These are phyloP conservation scores for Clavulina sp. DNA, from an alignment of 768 basidiomycete genomes.

Conservation along the genomic window DNA sequence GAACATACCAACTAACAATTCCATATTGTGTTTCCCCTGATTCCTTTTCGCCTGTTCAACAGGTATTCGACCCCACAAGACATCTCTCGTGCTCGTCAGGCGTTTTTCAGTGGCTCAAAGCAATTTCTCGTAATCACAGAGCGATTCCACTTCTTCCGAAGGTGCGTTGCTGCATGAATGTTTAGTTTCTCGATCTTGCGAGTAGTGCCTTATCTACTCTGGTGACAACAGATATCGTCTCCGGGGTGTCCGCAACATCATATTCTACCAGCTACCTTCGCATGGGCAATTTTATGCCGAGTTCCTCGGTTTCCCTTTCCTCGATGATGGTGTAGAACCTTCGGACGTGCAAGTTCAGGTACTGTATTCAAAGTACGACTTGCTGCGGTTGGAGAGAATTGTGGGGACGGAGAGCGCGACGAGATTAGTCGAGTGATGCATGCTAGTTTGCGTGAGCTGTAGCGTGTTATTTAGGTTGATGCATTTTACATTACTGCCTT, in stretches of 20 bases:
- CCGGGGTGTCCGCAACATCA: constrained; percentile 75
- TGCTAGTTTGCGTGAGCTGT: too few species aligned
- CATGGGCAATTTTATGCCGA: constrained; percentile 89
- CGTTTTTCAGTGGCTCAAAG: constrained; percentile 78
- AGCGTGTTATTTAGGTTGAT: too few species aligned
- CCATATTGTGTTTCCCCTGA: background rate
- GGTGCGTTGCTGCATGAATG: constrained; percentile 26
- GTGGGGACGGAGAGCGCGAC: constrained; percentile 35
- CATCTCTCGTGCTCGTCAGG: constrained; percentile 81
- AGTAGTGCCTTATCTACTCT: background rate
- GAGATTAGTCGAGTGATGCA: too few species aligned
- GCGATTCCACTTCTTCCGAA: constrained; percentile 94
- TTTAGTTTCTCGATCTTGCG: background rate
- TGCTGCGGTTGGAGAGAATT: constrained; percentile 74
- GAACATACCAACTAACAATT: background rate
- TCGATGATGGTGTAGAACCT: constrained; percentile 73
- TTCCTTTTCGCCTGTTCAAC: constrained; percentile 2
- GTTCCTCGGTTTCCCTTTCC: constrained; percentile 75
- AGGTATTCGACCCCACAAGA: constrained; percentile 91
- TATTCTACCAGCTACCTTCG: constrained; percentile 86
- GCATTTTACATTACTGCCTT: too few species aligned
- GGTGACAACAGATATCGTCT: constrained; percentile 57
- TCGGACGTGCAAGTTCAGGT: constrained; percentile 70
- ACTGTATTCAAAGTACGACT: constrained; percentile 78
- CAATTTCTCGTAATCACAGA: constrained; percentile 83